phyloP scores from a whole-genome alignment of 2,329 filamentous ascomycete species.

The Aspergillus fijiensis region DNA sequence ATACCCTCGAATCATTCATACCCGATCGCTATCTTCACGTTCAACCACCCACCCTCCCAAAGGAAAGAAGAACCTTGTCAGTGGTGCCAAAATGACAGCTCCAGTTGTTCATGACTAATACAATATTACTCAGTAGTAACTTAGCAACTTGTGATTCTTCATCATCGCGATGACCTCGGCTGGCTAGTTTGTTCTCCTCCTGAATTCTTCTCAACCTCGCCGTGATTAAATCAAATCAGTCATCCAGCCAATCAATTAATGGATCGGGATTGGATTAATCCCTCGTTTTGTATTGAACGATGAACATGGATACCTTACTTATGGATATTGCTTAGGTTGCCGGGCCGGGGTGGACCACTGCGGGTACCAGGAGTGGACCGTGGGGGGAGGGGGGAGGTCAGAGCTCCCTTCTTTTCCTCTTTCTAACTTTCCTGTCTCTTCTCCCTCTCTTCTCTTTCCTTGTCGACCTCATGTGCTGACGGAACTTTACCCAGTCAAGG shows the following conservation, averaged over 20 bases:
- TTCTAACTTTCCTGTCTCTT: no score
- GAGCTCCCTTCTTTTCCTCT: slow-evolving; percentile 12
- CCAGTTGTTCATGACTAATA: background rate
- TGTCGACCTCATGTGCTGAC: slow-evolving; percentile 14
- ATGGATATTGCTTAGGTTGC: slow-evolving; percentile 22
- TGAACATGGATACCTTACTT: no score
- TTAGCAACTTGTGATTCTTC: no score
- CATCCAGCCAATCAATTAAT: background rate
- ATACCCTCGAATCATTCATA: slow-evolving; percentile 10
- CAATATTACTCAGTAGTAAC: background rate
- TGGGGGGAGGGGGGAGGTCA: slow-evolving; percentile 14
- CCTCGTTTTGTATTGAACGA: no score
- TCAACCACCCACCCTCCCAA: background rate
- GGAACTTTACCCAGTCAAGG: slow-evolving; percentile 9
- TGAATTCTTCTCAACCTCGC: no score
- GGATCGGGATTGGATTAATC: background rate
- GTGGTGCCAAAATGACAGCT: background rate
- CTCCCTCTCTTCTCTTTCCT: background rate
- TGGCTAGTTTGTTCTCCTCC: no score
- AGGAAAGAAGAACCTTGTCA: background rate
- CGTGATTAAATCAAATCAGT: no score
- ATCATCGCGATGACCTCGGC: no score
- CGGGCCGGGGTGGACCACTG: slow-evolving; percentile 29
- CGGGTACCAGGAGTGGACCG: slow-evolving; percentile 22
- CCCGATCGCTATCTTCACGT: slow-evolving; percentile 17